These are phyloP conservation scores for Ophiosphaerella herpotricha DNA, from an alignment of 2,329 filamentous ascomycete species.

Conservation along the genomic window DNA sequence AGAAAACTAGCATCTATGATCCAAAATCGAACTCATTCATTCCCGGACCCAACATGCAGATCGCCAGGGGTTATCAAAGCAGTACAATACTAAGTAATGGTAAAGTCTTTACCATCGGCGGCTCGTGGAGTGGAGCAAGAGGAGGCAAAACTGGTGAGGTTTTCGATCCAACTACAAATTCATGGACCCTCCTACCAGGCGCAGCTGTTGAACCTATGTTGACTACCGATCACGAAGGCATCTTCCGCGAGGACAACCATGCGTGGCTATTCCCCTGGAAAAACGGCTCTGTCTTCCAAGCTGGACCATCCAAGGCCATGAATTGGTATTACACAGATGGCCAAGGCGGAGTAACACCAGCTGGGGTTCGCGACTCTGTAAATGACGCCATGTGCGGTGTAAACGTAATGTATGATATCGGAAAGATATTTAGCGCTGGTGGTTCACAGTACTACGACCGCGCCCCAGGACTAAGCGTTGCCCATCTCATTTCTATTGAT, in stretches of 20 bases:
- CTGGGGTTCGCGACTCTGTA: slow-evolving; percentile 50
- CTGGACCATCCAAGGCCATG: slow-evolving; percentile 57
- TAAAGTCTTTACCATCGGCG: slow-evolving; percentile 25
- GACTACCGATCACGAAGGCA: slow-evolving; percentile 20
- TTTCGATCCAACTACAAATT: slow-evolving; percentile 16
- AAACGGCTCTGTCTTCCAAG: slow-evolving; percentile 53
- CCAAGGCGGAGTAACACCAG: slow-evolving; percentile 46
- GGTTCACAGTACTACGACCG: slow-evolving; percentile 18
- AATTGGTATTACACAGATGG: slow-evolving; percentile 59
- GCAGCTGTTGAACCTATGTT: slow-evolving; percentile 22
- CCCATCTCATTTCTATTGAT: slow-evolving; percentile 23
- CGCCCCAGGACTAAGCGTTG: slow-evolving; percentile 10
- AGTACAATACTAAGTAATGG: slow-evolving; percentile 21
- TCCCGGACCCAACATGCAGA: slow-evolving; percentile 18
- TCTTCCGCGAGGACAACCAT: slow-evolving; percentile 25
- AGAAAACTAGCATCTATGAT: slow-evolving; percentile 22
- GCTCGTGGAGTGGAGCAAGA: slow-evolving; percentile 17
- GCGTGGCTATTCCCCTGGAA: slow-evolving; percentile 26
- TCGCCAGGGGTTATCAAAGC: slow-evolving; percentile 22
- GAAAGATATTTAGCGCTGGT: slow-evolving; percentile 45
- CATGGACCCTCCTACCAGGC: slow-evolving; percentile 20
- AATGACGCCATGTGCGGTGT: slow-evolving; percentile 49
- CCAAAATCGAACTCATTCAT: slow-evolving; percentile 17
- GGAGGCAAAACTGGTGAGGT: slow-evolving; percentile 22
- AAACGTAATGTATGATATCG: slow-evolving; percentile 51